phyloP scores from a whole-genome alignment of 2,329 filamentous ascomycete genomes.

The Shiraia sp. region DNA sequence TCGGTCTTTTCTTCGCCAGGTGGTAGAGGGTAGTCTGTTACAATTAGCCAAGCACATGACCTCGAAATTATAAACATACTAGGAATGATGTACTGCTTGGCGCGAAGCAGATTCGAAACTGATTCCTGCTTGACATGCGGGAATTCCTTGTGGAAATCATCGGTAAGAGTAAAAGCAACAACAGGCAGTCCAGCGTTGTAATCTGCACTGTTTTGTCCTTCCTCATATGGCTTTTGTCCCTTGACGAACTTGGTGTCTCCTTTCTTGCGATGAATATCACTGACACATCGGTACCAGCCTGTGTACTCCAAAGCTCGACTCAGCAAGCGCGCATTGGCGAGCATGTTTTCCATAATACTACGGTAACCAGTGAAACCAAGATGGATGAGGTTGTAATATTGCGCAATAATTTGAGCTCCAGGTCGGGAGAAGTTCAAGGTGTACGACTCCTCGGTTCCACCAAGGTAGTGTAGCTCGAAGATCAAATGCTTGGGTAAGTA shows the following conservation, averaged over 20 bases:
- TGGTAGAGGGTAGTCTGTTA: slow-evolving; percentile 65
- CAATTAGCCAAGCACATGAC: slow-evolving; percentile 11
- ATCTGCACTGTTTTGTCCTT: slow-evolving; percentile 56
- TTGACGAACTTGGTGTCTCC: slow-evolving; percentile 49
- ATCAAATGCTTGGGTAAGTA: slow-evolving; percentile 69
- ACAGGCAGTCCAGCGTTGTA: slow-evolving; percentile 70
- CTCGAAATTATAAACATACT: slow-evolving; percentile 48
- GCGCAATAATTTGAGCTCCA: slow-evolving; percentile 69
- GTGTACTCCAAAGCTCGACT: slow-evolving; percentile 67
- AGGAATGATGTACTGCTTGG: slow-evolving; percentile 72
- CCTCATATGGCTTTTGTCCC: slow-evolving; percentile 49
- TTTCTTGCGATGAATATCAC: slow-evolving; percentile 66
- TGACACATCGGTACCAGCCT: slow-evolving; percentile 63
- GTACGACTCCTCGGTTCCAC: slow-evolving; percentile 71
- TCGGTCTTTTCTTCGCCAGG: slow-evolving; percentile 64
- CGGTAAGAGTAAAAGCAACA: slow-evolving; percentile 67
- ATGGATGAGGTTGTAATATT: slow-evolving; percentile 76
- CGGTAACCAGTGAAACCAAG: slow-evolving; percentile 69
- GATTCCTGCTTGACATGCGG: slow-evolving; percentile 67
- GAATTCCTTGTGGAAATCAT: slow-evolving; percentile 61
- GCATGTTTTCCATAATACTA: slow-evolving; percentile 65
- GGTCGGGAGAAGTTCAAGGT: slow-evolving; percentile 75
- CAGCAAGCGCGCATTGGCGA: slow-evolving; percentile 66
- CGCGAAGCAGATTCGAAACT: slow-evolving; percentile 64
- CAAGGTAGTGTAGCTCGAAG: slow-evolving; percentile 73